phyloP scores from a whole-genome alignment of 352 stramenopile species.

The Paralagenidium karlingii region DNA sequence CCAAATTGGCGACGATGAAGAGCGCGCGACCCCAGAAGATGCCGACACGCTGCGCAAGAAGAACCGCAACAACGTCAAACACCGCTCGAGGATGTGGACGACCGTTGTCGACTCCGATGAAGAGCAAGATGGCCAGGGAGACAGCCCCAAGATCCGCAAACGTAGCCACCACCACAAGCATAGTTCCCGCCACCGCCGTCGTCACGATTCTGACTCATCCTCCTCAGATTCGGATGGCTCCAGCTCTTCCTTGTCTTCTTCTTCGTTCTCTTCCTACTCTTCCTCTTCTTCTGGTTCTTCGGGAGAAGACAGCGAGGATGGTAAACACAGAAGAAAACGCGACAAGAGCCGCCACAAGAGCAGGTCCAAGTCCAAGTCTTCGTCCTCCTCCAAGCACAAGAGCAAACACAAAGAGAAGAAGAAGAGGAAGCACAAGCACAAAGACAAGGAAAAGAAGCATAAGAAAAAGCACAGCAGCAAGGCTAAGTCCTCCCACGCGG shows the following conservation, averaged over 20 bases:
- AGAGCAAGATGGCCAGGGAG: background rate
- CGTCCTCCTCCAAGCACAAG: slow-evolving; percentile 5
- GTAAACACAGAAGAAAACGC: background rate
- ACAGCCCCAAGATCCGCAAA: background rate
- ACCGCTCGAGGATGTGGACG: slow-evolving; percentile 28
- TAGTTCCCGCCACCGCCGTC: no score
- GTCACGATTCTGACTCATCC: slow-evolving; percentile 5
- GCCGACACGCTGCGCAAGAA: slow-evolving; percentile 12
- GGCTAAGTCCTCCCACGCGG: slow-evolving; percentile 18
- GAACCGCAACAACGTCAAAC: slow-evolving; percentile 21
- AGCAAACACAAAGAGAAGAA: slow-evolving; percentile 20
- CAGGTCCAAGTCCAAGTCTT: background rate
- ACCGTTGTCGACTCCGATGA: slow-evolving; percentile 8
- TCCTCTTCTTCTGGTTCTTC: slow-evolving; percentile 8
- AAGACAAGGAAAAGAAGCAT: slow-evolving; percentile 19
- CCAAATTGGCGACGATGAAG: background rate
- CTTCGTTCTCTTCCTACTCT: slow-evolving; percentile 14
- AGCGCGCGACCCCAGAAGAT: background rate
- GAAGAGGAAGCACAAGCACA: slow-evolving; percentile 15
- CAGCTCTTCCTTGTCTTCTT: slow-evolving; percentile 13
- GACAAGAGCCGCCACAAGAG: background rate
- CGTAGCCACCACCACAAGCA: no score
- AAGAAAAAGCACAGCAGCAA: slow-evolving; percentile 17
- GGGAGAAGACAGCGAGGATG: background rate
- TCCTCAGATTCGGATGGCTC: slow-evolving; percentile 10